Evolutionary conservation across 257 asterid genomes (phyloP).

Genomic region (Linaria vulgaris): DNA sequence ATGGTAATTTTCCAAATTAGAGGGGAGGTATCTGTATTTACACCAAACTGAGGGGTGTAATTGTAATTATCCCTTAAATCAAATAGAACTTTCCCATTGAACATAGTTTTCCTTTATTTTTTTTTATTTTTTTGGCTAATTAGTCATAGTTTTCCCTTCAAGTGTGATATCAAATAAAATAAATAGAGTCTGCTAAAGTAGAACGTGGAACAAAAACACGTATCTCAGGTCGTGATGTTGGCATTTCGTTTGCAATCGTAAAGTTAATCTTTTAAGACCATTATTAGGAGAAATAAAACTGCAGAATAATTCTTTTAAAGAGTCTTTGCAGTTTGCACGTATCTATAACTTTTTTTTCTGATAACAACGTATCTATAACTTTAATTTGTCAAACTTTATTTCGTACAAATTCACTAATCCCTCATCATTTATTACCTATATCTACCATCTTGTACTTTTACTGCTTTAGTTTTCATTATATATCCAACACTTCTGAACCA

Average conservation of each 20-base stretch:
- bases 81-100: not conserved
- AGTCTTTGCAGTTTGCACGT: conserved; percentile 21
- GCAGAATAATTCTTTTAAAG: conserved; percentile 1
- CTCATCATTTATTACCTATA: conserved; percentile 3
- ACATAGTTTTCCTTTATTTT: not conserved
- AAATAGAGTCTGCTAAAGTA: not conserved
- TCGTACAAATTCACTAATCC: conserved; percentile 3
- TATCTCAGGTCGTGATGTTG: conserved; percentile 28
- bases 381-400: not conserved
- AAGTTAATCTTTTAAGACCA: conserved; percentile 30
- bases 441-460: not conserved
- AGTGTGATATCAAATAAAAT: not conserved
- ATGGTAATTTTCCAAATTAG: too few species aligned
- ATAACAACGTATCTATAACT: conserved; percentile 8
- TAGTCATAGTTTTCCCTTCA: not conserved
- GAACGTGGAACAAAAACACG: not conserved
- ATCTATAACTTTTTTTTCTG: not conserved
- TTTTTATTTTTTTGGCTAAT: too few species aligned
- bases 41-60: too few species aligned
- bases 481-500: too few species aligned
- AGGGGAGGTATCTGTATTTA: too few species aligned
- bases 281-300: not conserved
- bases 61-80: not conserved
- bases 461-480: not conserved
- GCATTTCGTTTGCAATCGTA: conserved; percentile 27